phyloP scores from a whole-genome alignment of 257 asterid species.

The Fraxinus pennsylvanica region DNA sequence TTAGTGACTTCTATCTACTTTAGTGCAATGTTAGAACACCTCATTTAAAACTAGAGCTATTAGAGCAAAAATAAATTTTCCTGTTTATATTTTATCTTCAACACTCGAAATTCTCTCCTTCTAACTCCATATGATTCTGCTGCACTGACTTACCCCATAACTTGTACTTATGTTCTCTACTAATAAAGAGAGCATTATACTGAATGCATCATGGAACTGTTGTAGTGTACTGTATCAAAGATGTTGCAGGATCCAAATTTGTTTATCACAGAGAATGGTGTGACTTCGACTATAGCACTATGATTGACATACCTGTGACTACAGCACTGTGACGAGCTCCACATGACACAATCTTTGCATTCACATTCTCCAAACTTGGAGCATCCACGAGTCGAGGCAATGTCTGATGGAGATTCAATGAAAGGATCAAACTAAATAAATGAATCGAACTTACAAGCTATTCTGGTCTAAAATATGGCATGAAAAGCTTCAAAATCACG shows the following conservation, averaged over 20 bases:
- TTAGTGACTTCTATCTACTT: not conserved
- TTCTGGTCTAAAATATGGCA: not conserved
- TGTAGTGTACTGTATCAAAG: not conserved
- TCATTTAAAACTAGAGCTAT: not conserved
- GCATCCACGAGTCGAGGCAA: slow-evolving; percentile 88
- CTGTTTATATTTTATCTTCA: too few relatives aligned
- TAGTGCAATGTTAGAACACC: not conserved
- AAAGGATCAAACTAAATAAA: slow-evolving; percentile 1
- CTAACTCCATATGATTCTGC: too few relatives aligned
- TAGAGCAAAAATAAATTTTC: too few relatives aligned
- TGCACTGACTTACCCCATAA: too few relatives aligned
- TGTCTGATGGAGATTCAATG: slow-evolving; percentile 48
- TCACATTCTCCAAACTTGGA: slow-evolving; percentile 74
- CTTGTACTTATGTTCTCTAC: too few relatives aligned
- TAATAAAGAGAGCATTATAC: too few relatives aligned
- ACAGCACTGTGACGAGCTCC: slow-evolving; percentile 97
- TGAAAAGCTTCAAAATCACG: not conserved
- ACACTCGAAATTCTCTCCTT: too few relatives aligned
- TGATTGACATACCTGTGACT: slow-evolving; percentile 56
- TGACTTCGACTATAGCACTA: not conserved
- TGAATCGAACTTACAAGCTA: not conserved
- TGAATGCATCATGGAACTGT: too few relatives aligned
- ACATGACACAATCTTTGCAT: slow-evolving; percentile 74
- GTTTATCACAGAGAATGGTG: not conserved
- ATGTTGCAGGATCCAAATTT: not conserved